These are phyloP conservation scores for Phytophthora citrophthora DNA, from an alignment of 352 stramenopile genomes.

Conservation along the genomic window DNA sequence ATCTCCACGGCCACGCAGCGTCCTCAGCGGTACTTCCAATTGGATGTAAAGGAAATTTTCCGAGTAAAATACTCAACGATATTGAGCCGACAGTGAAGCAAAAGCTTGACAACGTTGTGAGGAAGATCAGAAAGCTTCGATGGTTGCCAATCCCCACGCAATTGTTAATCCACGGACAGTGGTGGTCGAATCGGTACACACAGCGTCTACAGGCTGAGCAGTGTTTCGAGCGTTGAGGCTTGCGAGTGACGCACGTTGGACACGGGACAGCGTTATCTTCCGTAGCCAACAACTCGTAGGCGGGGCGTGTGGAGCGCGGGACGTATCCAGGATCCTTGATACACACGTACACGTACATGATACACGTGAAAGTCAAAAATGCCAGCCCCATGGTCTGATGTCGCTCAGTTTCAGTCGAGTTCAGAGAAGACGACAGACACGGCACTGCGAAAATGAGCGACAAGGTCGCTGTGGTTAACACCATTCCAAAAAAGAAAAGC, in stretches of 20 bases:
- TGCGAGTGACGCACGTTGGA: slow-evolving; percentile 80
- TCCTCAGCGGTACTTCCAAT: neutral
- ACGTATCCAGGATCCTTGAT: slow-evolving; percentile 83
- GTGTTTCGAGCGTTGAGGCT: slow-evolving; percentile 81
- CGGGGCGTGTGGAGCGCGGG: slow-evolving; percentile 56
- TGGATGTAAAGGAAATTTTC: slow-evolving; percentile 47
- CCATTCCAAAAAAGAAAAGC: slow-evolving; percentile 75
- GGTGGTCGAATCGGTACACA: slow-evolving; percentile 85
- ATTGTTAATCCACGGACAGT: slow-evolving; percentile 90
- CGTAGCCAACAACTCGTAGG: slow-evolving; percentile 77
- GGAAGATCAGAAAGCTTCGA: slow-evolving; percentile 75
- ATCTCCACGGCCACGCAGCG: slow-evolving; percentile 27
- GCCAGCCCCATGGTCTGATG: slow-evolving; percentile 44
- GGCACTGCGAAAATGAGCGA: slow-evolving; percentile 67
- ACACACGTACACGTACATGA: slow-evolving; percentile 82
- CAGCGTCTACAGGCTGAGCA: slow-evolving; percentile 81
- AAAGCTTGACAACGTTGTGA: slow-evolving; percentile 53
- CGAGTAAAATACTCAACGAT: slow-evolving; percentile 58
- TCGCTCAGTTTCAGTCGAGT: slow-evolving; percentile 7
- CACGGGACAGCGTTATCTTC: slow-evolving; percentile 74
- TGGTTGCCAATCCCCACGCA: slow-evolving; percentile 82
- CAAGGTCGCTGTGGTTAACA: slow-evolving; percentile 52
- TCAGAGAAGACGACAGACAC: slow-evolving; percentile 34
- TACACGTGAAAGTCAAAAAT: slow-evolving; percentile 52
- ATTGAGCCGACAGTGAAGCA: slow-evolving; percentile 54